Base-by-base conservation (phyloP, 331 rosid genomes). In the Quercus tomentella region DNA sequence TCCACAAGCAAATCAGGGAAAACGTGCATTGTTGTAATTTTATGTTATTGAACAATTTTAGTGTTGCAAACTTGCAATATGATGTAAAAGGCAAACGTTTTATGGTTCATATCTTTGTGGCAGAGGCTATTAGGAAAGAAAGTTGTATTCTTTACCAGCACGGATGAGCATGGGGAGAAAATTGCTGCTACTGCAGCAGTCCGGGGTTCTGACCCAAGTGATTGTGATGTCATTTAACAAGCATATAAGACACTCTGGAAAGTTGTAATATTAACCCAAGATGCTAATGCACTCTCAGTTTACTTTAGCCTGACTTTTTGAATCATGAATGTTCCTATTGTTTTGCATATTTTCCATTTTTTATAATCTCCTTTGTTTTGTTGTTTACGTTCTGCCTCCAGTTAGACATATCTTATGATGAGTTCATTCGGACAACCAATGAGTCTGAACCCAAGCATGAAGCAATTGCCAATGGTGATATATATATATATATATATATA, bases 131-230 rank as follows among this genome's bases (percentile, higher is more conserved):
- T 84, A 55, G 96, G 92, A 26, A 92, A 93, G 82, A 91, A 84
- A 62, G 97, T 95, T 74, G 79, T 93, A 73, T 91, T 91, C 60
- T 82, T 95, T 43, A 95, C 99, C 43, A 97, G 99, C 41, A 92
- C 94, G 0, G 99, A 95, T 57, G 97, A 95, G 74, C 99, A 95
- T 74, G 99, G 97, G 71, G 97, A 95, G 87, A 91, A 95, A 87
- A 90, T 93, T 86, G 97, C 97, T 10, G 77, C 91, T 16, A 96
- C 99, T 43, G 97, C 97, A 18, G 81, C 91, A 68, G 84, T 87
- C 7, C 88, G 70, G 80, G 94, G 91, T 73, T 90, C 97, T 67
- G 49, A 78, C 8, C 99, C 99, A 17, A 80, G 75, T 5, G 96
- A 95, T 62, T 95, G 99, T 20, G 86, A 95, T 82, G 80, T 82